These are phyloP conservation scores for Aurantiochytrium sp. DNA, from an alignment of 108 stramenopile genomes.

Conservation along the genomic window DNA sequence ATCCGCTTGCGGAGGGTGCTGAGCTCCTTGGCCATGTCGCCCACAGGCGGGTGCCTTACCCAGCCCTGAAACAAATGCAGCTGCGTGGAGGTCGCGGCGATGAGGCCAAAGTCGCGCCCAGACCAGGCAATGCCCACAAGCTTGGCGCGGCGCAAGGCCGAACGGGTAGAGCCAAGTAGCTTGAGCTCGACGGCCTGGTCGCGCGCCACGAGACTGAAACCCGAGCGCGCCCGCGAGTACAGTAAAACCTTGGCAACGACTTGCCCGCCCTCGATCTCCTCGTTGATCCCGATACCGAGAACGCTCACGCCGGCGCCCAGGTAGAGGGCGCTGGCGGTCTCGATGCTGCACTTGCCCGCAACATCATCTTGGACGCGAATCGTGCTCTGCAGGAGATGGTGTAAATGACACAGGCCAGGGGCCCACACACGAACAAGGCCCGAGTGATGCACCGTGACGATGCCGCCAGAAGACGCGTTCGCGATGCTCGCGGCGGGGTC, in stretches of 20 bases:
- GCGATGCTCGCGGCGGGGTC: not conserved
- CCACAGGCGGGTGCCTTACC: not conserved
- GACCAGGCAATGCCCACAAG: constrained; percentile 11
- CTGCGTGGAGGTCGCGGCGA: not conserved
- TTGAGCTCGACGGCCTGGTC: not conserved
- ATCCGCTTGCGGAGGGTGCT: not conserved
- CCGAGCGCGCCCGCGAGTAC: not conserved
- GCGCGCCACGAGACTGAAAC: not conserved
- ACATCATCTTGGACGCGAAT: not conserved
- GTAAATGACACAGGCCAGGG: not conserved
- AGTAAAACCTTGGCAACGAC: not conserved
- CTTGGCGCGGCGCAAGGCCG: not conserved
- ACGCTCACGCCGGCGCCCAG: not conserved
- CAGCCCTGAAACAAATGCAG: constrained; percentile 11
- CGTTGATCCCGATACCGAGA: not conserved
- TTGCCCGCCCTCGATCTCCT: not conserved
- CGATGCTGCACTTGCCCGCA: not conserved
- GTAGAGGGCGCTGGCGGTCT: not conserved
- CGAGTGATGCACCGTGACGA: not conserved
- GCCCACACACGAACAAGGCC: not conserved
- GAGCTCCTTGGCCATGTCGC: not conserved
- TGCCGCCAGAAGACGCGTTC: not conserved
- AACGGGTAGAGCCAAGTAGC: not conserved
- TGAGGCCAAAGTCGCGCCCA: constrained; percentile 7
- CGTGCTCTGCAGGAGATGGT: not conserved